Evolutionary conservation across 148 eudicot genomes (phyloP).

Genomic region (Diospyros kaki): DNA sequence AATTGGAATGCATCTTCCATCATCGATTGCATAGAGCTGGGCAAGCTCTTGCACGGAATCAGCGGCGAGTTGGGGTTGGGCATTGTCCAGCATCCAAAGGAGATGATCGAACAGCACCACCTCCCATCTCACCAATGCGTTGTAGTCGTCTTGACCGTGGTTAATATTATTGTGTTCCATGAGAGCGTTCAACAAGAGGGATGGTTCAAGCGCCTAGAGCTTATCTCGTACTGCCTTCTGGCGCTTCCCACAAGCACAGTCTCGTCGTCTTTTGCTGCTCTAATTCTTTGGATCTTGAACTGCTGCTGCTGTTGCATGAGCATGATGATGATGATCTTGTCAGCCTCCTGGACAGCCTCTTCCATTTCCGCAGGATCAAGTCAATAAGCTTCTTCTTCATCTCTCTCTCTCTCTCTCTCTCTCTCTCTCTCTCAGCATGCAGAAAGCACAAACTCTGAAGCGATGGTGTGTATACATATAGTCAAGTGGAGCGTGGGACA

Average conservation of each 20-base stretch:
- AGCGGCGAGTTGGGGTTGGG: background rate
- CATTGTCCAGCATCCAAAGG: slow-evolving; percentile 19
- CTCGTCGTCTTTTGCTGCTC: background rate
- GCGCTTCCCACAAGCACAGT: slow-evolving; percentile 9
- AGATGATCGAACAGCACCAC: slow-evolving; percentile 20
- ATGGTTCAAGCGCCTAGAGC: too few species aligned
- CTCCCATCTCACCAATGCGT: slow-evolving; percentile 6
- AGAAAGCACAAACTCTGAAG: background rate
- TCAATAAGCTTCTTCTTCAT: background rate
- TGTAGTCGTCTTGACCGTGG: background rate
- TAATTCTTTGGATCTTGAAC: background rate
- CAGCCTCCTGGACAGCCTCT: too few species aligned
- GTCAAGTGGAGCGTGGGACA: background rate
- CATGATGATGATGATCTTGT: background rate
- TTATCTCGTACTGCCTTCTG: slow-evolving; percentile 8
- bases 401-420: background rate
- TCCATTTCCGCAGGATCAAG: background rate
- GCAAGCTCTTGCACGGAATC: background rate
- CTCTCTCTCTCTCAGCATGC: too few species aligned
- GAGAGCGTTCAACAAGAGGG: slow-evolving; percentile 13
- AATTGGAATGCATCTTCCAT: too few species aligned
- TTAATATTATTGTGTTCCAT: background rate
- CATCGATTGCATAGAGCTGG: too few species aligned
- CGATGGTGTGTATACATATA: background rate
- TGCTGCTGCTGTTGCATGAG: background rate